These are phyloP conservation scores for Malus asiatica DNA, from an alignment of 306 rosid genomes.

Conservation along the genomic window DNA sequence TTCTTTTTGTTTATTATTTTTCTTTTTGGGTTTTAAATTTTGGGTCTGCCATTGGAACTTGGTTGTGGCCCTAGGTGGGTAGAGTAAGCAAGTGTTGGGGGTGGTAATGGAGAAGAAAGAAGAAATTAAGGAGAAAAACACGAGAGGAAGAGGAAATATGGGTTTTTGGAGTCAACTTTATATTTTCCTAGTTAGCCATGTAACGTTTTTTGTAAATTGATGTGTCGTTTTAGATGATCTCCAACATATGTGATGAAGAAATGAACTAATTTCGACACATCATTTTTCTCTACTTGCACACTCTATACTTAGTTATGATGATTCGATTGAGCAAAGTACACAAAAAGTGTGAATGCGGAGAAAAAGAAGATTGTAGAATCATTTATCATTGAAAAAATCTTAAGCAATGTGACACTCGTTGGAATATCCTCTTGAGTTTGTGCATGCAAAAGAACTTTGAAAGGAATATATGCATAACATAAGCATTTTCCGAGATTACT, in stretches of 20 bases:
- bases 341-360: too few species aligned
- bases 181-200: neutral
- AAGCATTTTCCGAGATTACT: slow-evolving; percentile 20
- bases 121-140: neutral
- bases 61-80: neutral
- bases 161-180: slow-evolving; percentile 11
- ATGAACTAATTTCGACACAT: too few species aligned
- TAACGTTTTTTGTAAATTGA: slow-evolving; percentile 37
- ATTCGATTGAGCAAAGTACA: too few species aligned
- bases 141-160: neutral
- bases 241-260: neutral
- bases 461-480: neutral
- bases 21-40: neutral
- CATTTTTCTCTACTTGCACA: too few species aligned
- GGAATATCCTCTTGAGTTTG: slow-evolving; percentile 28
- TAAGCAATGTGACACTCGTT: neutral
- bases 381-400: too few species aligned
- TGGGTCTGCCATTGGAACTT: neutral
- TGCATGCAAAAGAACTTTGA: slow-evolving; percentile 9
- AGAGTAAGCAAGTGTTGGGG: slow-evolving; percentile 19
- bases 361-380: too few species aligned
- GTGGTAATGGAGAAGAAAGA: neutral
- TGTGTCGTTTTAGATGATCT: slow-evolving; percentile 32
- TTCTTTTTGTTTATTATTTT: neutral
- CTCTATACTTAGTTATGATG: too few species aligned